These are phyloP conservation scores for Jackrogersella minutella DNA, from an alignment of 495 filamentous ascomycete genomes.

Conservation along the genomic window DNA sequence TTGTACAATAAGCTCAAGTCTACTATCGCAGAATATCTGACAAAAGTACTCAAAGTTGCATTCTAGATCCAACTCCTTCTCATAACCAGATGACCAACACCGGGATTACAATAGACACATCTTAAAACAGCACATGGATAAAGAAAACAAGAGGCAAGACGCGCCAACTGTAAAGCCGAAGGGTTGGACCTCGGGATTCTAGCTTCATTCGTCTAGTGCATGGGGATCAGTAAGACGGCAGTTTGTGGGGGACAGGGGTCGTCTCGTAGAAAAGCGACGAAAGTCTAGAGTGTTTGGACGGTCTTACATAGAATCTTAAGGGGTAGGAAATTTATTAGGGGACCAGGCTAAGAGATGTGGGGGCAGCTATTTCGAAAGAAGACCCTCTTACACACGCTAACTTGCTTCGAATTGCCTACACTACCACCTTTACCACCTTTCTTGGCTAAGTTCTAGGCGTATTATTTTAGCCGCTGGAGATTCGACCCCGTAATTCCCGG, in stretches of 20 bases:
- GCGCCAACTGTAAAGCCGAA: conserved; percentile 35
- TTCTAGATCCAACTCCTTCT: conserved; percentile 24
- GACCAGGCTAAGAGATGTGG: neutral
- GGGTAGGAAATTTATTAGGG: conserved; percentile 1
- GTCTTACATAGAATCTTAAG: too few species aligned
- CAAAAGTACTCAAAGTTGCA: conserved; percentile 14
- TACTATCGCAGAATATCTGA: conserved; percentile 4
- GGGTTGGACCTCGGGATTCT: conserved; percentile 39
- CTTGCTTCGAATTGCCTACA: neutral
- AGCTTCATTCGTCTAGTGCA: conserved; percentile 19
- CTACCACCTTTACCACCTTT: neutral
- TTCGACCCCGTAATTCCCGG: conserved; percentile 37
- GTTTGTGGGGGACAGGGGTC: conserved; percentile 38
- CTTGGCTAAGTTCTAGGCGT: conserved; percentile 3
- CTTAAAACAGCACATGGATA: conserved; percentile 8
- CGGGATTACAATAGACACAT: conserved; percentile 10
- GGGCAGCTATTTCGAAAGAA: neutral
- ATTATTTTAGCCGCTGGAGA: conserved; percentile 33
- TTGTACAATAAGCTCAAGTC: neutral
- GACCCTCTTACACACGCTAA: neutral
- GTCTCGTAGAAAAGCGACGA: neutral
- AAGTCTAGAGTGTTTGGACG: neutral
- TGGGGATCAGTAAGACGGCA: conserved; percentile 36
- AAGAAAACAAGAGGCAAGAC: conserved; percentile 1
- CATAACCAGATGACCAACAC: neutral